Percentiles rank a stretch among this genome's conserved stretches.
phyloP scores from a whole-genome alignment of 2,329 filamentous ascomycete species.

The Colletotrichum brevisporum region DNA sequence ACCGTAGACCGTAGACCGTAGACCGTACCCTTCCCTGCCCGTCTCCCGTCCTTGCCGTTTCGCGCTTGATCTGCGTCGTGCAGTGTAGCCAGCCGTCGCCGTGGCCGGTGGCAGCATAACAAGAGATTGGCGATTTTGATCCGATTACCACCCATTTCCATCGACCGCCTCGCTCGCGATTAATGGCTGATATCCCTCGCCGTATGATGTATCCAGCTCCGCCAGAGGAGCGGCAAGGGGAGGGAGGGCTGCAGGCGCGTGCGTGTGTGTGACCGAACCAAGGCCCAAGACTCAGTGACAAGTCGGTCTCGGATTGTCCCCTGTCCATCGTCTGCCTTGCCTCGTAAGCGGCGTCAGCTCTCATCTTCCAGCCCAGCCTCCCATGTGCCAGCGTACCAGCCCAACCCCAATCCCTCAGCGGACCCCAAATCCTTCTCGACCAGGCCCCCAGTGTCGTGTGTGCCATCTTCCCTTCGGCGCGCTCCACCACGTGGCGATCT shows the following conservation, averaged over 20 bases:
- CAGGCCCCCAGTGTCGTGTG: constrained; percentile 29
- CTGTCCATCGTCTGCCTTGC: neutral
- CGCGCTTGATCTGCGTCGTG: constrained; percentile 16
- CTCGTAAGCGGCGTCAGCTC: constrained; percentile 24
- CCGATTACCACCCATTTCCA: neutral
- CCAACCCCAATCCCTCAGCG: constrained; percentile 15
- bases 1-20: neutral
- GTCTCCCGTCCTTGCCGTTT: constrained; percentile 2
- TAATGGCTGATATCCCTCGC: neutral
- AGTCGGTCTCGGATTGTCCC: constrained; percentile 2
- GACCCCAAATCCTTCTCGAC: constrained; percentile 17
- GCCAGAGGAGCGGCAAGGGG: no score
- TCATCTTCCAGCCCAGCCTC: constrained; percentile 23
- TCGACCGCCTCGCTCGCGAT: neutral
- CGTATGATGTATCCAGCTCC: no score
- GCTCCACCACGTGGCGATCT: constrained; percentile 38
- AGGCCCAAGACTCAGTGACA: constrained; percentile 8
- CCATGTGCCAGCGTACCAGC: constrained; percentile 35
- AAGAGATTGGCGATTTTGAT: constrained; percentile 10
- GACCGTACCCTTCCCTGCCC: neutral
- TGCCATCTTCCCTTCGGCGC: constrained; percentile 28
- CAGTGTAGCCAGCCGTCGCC: constrained; percentile 4
- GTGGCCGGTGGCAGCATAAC: neutral
- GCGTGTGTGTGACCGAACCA: no score
- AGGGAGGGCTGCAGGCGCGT: no score